A percentile compares a stretch with the other conserved stretches of the same genome.
Conservation (phyloP, 352 stramenopile genomes). For the Pythium volutum region DNA sequence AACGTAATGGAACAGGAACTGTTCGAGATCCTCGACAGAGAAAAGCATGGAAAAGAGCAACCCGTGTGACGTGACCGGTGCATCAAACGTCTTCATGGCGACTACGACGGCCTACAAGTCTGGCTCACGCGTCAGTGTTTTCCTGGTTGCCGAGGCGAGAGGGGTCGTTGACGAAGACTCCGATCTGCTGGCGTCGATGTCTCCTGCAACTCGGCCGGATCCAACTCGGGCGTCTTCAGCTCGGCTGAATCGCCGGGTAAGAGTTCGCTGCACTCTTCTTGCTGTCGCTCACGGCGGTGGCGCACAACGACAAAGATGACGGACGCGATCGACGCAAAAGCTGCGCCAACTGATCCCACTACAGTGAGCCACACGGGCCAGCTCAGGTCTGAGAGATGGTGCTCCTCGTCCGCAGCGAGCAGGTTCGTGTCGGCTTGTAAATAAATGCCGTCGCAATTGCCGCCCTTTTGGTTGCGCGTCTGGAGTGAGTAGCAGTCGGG, state of each 20-base stretch:
- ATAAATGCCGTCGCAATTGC: constrained; percentile 64
- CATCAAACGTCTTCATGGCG: neutral
- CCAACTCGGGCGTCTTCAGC: constrained; percentile 15
- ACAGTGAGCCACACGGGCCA: constrained; percentile 54
- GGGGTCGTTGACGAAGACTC: constrained; percentile 24
- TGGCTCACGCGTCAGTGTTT: neutral
- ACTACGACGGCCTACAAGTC: neutral
- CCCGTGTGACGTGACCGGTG: neutral
- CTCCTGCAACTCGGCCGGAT: neutral
- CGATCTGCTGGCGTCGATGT: neutral
- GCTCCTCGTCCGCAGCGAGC: constrained; percentile 51
- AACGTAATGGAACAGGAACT: constrained; percentile 3
- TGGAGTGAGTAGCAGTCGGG: constrained; percentile 64
- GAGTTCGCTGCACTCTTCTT: constrained; percentile 36
- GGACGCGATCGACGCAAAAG: constrained; percentile 39
- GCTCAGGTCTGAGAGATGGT: constrained; percentile 52
- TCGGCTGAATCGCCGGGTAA: constrained; percentile 18
- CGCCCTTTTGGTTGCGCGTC: constrained; percentile 64
- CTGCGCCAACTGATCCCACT: constrained; percentile 54
- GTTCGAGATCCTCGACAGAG: constrained; percentile 6
- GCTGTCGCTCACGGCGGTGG: constrained; percentile 8
- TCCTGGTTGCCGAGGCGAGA: constrained; percentile 17
- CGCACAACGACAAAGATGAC: constrained; percentile 53
- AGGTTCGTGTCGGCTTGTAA: constrained; percentile 59
- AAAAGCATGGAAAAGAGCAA: constrained; percentile 11